Conservation (phyloP, 164 flowering plant genomes). For the Chimonanthus salicifolius region DNA sequence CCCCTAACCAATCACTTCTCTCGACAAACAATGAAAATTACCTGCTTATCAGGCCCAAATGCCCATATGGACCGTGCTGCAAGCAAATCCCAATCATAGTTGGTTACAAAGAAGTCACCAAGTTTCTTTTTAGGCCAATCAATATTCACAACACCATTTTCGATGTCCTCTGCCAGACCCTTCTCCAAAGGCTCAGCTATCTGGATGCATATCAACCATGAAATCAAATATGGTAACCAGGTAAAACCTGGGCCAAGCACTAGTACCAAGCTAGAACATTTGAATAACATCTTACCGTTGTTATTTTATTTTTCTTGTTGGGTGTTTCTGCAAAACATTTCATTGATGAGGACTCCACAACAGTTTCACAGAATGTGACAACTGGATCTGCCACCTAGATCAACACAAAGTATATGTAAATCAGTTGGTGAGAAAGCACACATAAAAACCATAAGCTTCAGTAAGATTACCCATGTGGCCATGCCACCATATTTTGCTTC, state of each 20-base stretch:
- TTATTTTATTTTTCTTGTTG: slow-evolving; percentile 92
- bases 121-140: slow-evolving; percentile 83
- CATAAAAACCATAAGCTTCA: too few species aligned
- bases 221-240: background rate
- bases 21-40: slow-evolving; percentile 10
- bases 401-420: slow-evolving; percentile 6
- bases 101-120: slow-evolving; percentile 81
- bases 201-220: slow-evolving; percentile 24
- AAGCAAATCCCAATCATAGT: slow-evolving; percentile 97
- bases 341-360: slow-evolving; percentile 97
- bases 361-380: slow-evolving; percentile 98
- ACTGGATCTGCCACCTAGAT: slow-evolving; percentile 98
- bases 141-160: slow-evolving; percentile 88
- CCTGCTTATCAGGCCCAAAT: slow-evolving; percentile 99
- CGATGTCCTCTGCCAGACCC: slow-evolving; percentile 97
- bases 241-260: background rate
- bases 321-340: slow-evolving; percentile 99
- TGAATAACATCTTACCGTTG: slow-evolving; percentile 56
- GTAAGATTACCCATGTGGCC: too few species aligned
- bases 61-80: slow-evolving; percentile 99
- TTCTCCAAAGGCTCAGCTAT: slow-evolving; percentile 96
- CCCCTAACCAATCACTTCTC: background rate
- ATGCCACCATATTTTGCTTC: too few species aligned
- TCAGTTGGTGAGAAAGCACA: background rate
- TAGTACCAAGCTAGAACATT: slow-evolving; percentile 1